phyloP scores from a whole-genome alignment of 2,329 filamentous ascomycete species.

The Rutstroemia sydowiana region DNA sequence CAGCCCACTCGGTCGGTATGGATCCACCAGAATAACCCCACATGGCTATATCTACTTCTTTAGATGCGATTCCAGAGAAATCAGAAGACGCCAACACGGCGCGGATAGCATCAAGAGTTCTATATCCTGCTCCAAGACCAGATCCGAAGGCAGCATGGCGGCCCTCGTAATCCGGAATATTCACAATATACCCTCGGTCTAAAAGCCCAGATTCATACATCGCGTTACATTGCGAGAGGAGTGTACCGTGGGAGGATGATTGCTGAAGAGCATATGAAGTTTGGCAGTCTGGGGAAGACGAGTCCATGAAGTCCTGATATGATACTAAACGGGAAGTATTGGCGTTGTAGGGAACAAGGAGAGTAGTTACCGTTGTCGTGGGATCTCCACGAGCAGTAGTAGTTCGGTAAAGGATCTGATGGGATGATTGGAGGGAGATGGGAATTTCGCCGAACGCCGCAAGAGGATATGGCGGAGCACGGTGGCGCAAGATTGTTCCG shows the following conservation, averaged over 20 bases:
- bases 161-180: conserved; percentile 20
- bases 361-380: conserved; percentile 33
- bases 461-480: conserved; percentile 26
- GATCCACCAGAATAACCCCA: conserved; percentile 53
- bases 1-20: conserved; percentile 44
- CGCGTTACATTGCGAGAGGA: conserved; percentile 12
- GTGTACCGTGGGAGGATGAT: conserved; percentile 6
- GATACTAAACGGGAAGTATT: conserved; percentile 30
- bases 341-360: conserved; percentile 29
- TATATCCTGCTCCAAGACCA: conserved; percentile 15
- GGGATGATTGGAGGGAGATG: conserved; percentile 10
- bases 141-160: conserved; percentile 11
- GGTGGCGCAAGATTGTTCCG: conserved; percentile 31
- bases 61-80: not conserved
- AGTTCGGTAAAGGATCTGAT: conserved; percentile 36
- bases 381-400: conserved; percentile 32
- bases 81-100: conserved; percentile 10
- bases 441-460: conserved; percentile 12
- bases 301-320: conserved; percentile 36
- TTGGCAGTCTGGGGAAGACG: conserved; percentile 33
- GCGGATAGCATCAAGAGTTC: conserved; percentile 18
- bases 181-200: conserved; percentile 15
- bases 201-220: conserved; percentile 8
- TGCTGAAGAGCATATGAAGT: conserved; percentile 35
- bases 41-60: conserved; percentile 19